phyloP scores from a whole-genome alignment of 768 basidiomycete genomes.

The Hebeloma cylindrosporum region DNA sequence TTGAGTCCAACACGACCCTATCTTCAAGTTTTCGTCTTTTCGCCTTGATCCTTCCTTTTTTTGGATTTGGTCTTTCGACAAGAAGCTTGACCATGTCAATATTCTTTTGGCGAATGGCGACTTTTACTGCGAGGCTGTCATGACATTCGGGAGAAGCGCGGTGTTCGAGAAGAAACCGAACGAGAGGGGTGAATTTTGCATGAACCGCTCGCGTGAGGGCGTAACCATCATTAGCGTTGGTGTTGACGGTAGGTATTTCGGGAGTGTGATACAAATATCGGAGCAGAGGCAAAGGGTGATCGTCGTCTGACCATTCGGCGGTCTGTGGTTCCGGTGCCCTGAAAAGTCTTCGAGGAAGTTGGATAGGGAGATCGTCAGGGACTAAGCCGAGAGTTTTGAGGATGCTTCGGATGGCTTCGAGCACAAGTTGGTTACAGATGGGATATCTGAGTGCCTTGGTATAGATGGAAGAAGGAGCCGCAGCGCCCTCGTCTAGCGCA shows the following conservation, averaged over 20 bases:
- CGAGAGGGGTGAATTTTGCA: constrained; percentile 59
- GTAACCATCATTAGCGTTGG: constrained; percentile 78
- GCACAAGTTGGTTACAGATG: constrained; percentile 54
- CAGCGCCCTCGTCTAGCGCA: constrained; percentile 16
- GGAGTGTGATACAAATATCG: constrained; percentile 51
- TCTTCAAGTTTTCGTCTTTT: constrained; percentile 63
- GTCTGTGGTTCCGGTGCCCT: constrained; percentile 41
- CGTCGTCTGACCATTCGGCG: constrained; percentile 43
- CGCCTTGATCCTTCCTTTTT: constrained; percentile 20
- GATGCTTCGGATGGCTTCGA: constrained; percentile 41
- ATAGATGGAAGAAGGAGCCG: constrained; percentile 31
- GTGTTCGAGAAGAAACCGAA: constrained; percentile 66
- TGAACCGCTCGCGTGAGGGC: constrained; percentile 79
- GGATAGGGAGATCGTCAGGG: constrained; percentile 18
- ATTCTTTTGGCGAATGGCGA: constrained; percentile 75
- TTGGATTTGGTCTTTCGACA: constrained; percentile 38
- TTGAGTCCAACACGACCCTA: constrained; percentile 49
- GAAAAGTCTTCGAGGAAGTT: constrained; percentile 71
- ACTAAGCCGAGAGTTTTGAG: constrained; percentile 15
- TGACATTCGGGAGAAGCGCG: constrained; percentile 72
- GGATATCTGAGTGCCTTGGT: constrained; percentile 61
- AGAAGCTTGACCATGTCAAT: constrained; percentile 69
- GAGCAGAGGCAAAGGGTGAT: constrained; percentile 65
- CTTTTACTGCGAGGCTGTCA: constrained; percentile 61
- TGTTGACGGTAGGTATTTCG: constrained; percentile 41